A percentile compares a stretch with the other conserved stretches of the same genome.
Conservation (phyloP, 352 stramenopile species). For the Phytophthora tubulina region DNA sequence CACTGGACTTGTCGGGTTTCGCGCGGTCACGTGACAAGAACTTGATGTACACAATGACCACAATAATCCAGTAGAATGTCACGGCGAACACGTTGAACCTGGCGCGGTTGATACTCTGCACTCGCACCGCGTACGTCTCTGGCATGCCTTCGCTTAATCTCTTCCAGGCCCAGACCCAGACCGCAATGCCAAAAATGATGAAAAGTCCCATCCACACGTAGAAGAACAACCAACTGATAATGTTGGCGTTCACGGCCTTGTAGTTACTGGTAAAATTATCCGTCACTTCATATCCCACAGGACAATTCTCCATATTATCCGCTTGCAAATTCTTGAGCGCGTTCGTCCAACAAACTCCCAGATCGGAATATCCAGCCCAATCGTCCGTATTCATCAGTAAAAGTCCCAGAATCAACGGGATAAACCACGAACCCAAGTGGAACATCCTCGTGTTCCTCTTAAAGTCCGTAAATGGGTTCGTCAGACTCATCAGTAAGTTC, state of each 20-base stretch:
- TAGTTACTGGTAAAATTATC: conserved; percentile 74
- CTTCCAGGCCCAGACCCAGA: conserved; percentile 90
- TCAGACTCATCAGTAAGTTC: conserved; percentile 88
- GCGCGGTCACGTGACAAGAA: conserved; percentile 74
- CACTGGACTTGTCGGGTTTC: conserved; percentile 64
- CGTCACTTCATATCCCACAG: conserved; percentile 52
- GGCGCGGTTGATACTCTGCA: conserved; percentile 89
- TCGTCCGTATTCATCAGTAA: conserved; percentile 79
- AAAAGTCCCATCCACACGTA: conserved; percentile 90
- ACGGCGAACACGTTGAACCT: conserved; percentile 91
- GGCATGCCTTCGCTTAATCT: conserved; percentile 89
- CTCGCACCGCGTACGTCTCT: conserved; percentile 86
- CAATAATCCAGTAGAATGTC: conserved; percentile 89
- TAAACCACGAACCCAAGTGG: conserved; percentile 87
- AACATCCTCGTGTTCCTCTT: conserved; percentile 88
- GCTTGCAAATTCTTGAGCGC: conserved; percentile 70
- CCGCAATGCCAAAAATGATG: conserved; percentile 80
- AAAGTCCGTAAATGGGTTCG: conserved; percentile 93
- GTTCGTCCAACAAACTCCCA: conserved; percentile 90
- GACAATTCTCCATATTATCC: conserved; percentile 46
- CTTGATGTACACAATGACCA: conserved; percentile 82
- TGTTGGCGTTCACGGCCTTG: conserved; percentile 86
- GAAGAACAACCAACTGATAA: conserved; percentile 90
- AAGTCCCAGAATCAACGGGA: conserved; percentile 65
- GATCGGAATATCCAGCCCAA: conserved; percentile 87